phyloP scores from a whole-genome alignment of 495 filamentous ascomycete species.

The Lindgomyces ingoldianus region DNA sequence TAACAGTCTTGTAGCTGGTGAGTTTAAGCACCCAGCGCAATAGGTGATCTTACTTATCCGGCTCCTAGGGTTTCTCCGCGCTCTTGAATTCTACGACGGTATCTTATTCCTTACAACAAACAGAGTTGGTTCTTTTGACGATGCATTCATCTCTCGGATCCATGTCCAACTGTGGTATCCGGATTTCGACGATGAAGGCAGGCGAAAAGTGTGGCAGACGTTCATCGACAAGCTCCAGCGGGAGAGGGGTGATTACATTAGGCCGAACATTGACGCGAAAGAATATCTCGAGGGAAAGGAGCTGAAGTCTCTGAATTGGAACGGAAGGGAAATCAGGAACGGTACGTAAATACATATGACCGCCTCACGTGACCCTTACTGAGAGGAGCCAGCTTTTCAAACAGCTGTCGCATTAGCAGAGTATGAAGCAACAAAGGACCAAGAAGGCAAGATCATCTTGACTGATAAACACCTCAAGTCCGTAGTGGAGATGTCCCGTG shows the following conservation, averaged over 20 bases:
- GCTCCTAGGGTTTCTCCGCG: constrained; percentile 43
- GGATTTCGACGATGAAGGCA: background rate
- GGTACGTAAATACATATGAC: no score
- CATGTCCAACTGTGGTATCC: constrained; percentile 72
- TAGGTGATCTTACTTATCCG: background rate
- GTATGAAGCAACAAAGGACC: no score
- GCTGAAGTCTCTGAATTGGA: background rate
- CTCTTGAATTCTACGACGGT: constrained; percentile 70
- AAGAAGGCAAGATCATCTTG: no score
- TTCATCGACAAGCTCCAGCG: background rate
- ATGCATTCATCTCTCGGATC: constrained; percentile 67
- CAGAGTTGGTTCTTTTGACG: constrained; percentile 70
- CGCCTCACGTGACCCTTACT: no score
- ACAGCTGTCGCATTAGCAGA: constrained; percentile 9
- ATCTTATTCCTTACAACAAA: constrained; percentile 79
- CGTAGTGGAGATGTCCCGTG: no score
- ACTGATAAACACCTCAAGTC: no score
- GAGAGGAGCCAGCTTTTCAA: no score
- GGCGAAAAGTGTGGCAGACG: background rate
- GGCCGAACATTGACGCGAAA: no score
- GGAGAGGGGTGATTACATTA: background rate
- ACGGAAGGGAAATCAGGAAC: constrained; percentile 13
- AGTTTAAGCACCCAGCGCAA: background rate
- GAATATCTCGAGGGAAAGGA: background rate
- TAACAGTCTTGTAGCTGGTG: constrained; percentile 46